These are phyloP conservation scores for Juncus effusus DNA, from an alignment of 176 grass and related monocot genomes.

Conservation along the genomic window DNA sequence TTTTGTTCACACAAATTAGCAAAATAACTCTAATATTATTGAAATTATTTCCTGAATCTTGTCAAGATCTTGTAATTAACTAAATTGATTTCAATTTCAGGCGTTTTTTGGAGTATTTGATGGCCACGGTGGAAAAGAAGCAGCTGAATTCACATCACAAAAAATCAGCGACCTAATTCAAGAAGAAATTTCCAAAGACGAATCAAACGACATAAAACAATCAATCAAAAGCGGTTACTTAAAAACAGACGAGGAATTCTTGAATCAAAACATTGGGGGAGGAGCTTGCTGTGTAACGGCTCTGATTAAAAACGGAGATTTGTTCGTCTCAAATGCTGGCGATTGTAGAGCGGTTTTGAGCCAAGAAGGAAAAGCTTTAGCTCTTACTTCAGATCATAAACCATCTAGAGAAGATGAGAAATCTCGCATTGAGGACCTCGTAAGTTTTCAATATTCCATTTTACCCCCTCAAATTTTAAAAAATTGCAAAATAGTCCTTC, in stretches of 20 bases:
- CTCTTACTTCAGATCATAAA: constrained; percentile 79
- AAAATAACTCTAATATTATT: not conserved
- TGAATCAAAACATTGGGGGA: constrained; percentile 61
- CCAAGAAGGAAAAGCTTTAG: constrained; percentile 64
- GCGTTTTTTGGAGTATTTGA: constrained; percentile 94
- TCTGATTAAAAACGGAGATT: constrained; percentile 48
- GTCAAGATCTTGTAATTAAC: not conserved
- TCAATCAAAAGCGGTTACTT: constrained; percentile 57
- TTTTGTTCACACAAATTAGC: not conserved
- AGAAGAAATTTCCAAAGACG: constrained; percentile 37
- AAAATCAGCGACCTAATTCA: constrained; percentile 68
- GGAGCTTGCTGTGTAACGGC: constrained; percentile 89
- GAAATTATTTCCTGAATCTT: no score
- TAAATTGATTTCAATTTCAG: constrained; percentile 27
- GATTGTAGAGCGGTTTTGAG: constrained; percentile 88
- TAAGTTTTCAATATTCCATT: constrained; percentile 17
- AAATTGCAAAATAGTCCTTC: not conserved
- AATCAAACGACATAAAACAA: constrained; percentile 31
- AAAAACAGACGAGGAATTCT: constrained; percentile 71
- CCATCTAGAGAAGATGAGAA: constrained; percentile 66
- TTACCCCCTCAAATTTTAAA: not conserved
- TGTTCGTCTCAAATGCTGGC: constrained; percentile 79
- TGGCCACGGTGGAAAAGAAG: constrained; percentile 79
- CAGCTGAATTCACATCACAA: constrained; percentile 73
- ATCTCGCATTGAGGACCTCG: constrained; percentile 75